Conservation (phyloP, 352 stramenopile species). For the Phytophthora syringae region DNA sequence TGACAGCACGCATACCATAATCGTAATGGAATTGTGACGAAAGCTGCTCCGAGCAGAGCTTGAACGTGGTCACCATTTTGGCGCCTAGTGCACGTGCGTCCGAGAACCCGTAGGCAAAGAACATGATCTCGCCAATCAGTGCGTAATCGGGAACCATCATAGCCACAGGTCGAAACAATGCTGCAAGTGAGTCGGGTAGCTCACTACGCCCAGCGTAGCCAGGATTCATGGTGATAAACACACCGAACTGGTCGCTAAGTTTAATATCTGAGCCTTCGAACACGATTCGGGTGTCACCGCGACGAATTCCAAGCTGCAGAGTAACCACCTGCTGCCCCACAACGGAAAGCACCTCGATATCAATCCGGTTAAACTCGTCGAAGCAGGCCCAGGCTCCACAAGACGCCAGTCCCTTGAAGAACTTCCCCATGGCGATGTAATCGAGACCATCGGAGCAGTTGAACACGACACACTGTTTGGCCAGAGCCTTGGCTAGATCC, state of each 20-base stretch:
- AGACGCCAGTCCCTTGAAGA: constrained; percentile 94
- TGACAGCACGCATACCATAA: constrained; percentile 92
- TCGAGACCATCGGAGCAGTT: constrained; percentile 94
- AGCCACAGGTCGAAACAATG: constrained; percentile 87
- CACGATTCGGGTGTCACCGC: constrained; percentile 85
- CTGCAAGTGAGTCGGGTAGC: constrained; percentile 85
- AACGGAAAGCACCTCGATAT: constrained; percentile 90
- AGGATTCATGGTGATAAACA: constrained; percentile 94
- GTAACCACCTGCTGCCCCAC: constrained; percentile 93
- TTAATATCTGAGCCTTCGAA: constrained; percentile 97
- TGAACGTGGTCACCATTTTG: constrained; percentile 92
- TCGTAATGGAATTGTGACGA: constrained; percentile 92
- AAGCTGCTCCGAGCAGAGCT: constrained; percentile 90
- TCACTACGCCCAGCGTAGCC: constrained; percentile 89
- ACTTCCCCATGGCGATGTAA: constrained; percentile 96
- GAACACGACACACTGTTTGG: constrained; percentile 96
- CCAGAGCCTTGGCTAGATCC: constrained; percentile 94
- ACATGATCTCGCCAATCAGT: constrained; percentile 92
- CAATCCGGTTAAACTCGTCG: constrained; percentile 92
- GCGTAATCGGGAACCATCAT: constrained; percentile 94
- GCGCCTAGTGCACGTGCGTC: constrained; percentile 52
- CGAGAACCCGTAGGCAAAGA: constrained; percentile 88
- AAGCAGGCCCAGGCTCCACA: constrained; percentile 94
- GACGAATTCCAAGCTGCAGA: constrained; percentile 88
- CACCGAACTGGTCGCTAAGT: constrained; percentile 91